Base-by-base conservation (phyloP, 2,329 filamentous ascomycete species). In the Fusarium dimerum region DNA sequence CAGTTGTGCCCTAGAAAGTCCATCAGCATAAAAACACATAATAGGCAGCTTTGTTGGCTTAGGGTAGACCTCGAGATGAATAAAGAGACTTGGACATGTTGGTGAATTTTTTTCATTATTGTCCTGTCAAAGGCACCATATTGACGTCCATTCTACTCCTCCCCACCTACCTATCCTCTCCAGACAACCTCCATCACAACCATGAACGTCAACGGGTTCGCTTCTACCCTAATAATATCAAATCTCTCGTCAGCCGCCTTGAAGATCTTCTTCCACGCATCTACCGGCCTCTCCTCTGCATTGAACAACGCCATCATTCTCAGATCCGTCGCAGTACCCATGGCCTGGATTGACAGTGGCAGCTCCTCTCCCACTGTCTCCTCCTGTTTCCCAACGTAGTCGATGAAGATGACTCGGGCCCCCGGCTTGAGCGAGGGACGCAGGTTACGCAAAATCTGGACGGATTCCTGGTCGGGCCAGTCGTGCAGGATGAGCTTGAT, bases 291-390 rank as follows among this genome's bases (percentile, higher is more conserved):
- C 66, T 82, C 79, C 56, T 73, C 73, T 3, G 71, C 71, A 55
- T 78, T 81, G 45, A 78, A 78, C 6, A 80, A 59, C 4, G 74
- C 73, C 73, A 80, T 76, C 72, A 82, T 74, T 43, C 76, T 68
- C 55, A 83, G 50, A 62, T 83, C 79, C 12, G 74, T 78, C 18
- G 68, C 69, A 6, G 69, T 73, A 29, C 69, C 71, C 65, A 71
- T 70, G 54, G 70, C 68, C 63, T 70, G 68, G 36, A 73, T 69
- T 6, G 69, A 73, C 34, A 67, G 65, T 32, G 72, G 70, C 48
- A 73, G 39, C 39, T 16, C 12, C 39, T 16, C n/a, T 3, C 39
- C 39, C 13, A 10, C n/a, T n/a, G n/a, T 10, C 11, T 16, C 39
- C 17, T 20, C 39, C 39, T 40, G 39, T n/a, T 40, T 40, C 7